Base-by-base conservation (phyloP, 495 filamentous ascomycete genomes). In the Aspergillus diversus region DNA sequence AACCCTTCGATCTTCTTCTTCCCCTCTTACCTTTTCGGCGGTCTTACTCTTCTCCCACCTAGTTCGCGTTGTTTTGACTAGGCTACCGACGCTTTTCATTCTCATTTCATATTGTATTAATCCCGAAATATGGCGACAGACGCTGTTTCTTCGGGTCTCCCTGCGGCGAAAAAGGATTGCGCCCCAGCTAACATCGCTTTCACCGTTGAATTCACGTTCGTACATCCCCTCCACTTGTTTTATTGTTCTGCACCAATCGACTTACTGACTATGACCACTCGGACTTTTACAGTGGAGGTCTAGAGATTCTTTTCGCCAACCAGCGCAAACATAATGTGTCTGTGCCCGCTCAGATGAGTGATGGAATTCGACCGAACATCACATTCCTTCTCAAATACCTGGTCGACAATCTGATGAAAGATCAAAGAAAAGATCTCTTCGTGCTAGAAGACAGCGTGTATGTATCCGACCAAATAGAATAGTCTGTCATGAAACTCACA, bases 231-330 rank as follows among this genome's bases (percentile, higher is more conserved):
- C 6, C 27, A 7, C 13, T 58, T 55, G 50, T 64, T 56, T 53
- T 7, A 37, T 4, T 31, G 15, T 7, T 37, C 35, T 37, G 33
- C 65, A 12, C 43, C 39, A 55, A 59, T 11, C 8, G 3, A 53
- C 37, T 52, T 32, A 69, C 64, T 72, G 34, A 72, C 50, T 61
- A 21, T 27, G 47, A 17, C 5, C 16, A 6, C n/a, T 34, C 59
- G 56, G 54, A 17, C 33, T 50, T 60, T 11, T 33, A 60, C 61
- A 97, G 95, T 64, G 95, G 95, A 54, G 95, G 95, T 17, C 86
- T 99, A n/a, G 95, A 99, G 74, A 88, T 96, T 73, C 86, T 99
- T 59, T 99, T 99, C 74, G 85, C 87, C 17, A 91, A 97, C 70
- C 79, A 91, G 71, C 84, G 86, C 51, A 89, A 86, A 61, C 90